Evolutionary conservation across 192 early-diverging fungal species (phyloP).

Genomic region (Irineochytrium annulatum): DNA sequence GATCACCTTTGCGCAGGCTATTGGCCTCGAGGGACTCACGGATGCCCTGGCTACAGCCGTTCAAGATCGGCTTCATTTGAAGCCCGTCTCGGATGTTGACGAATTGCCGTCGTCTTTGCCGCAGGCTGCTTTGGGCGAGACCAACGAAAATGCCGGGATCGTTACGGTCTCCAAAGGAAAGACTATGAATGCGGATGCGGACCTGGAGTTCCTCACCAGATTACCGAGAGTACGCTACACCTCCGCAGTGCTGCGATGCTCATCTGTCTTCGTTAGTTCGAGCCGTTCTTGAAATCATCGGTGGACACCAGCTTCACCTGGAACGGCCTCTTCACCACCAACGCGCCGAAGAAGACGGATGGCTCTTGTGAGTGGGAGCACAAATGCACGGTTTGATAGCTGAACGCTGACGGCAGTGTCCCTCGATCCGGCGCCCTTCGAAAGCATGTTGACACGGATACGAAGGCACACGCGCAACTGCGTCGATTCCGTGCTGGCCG

Average conservation of each 20-base stretch:
- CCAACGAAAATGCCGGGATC: too few relatives aligned
- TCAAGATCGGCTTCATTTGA: too few relatives aligned
- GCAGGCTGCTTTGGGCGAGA: too few relatives aligned
- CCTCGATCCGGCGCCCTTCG: constrained; percentile 16
- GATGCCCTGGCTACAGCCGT: constrained; percentile 24
- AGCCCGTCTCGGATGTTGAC: too few relatives aligned
- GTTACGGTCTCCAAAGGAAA: too few relatives aligned
- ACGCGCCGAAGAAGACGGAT: not conserved
- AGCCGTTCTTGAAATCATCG: constrained; percentile 23
- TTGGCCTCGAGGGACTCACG: too few relatives aligned
- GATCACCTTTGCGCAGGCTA: too few relatives aligned
- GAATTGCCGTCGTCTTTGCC: too few relatives aligned
- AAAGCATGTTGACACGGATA: constrained; percentile 3
- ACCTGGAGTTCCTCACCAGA: too few relatives aligned
- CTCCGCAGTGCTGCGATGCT: constrained; percentile 1
- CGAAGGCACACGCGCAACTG: constrained; percentile 21
- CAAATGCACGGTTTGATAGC: not conserved
- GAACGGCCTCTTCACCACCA: constrained; percentile 19
- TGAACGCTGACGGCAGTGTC: constrained; percentile 10
- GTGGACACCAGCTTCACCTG: constrained; percentile 20
- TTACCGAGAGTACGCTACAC: too few relatives aligned
- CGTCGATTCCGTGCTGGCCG: constrained; percentile 13
- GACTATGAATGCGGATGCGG: too few relatives aligned
- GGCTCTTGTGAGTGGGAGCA: not conserved
- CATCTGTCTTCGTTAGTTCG: constrained; percentile 16